These are phyloP conservation scores for Citropsis articulata DNA, from an alignment of 345 rosid genomes.

Conservation along the genomic window DNA sequence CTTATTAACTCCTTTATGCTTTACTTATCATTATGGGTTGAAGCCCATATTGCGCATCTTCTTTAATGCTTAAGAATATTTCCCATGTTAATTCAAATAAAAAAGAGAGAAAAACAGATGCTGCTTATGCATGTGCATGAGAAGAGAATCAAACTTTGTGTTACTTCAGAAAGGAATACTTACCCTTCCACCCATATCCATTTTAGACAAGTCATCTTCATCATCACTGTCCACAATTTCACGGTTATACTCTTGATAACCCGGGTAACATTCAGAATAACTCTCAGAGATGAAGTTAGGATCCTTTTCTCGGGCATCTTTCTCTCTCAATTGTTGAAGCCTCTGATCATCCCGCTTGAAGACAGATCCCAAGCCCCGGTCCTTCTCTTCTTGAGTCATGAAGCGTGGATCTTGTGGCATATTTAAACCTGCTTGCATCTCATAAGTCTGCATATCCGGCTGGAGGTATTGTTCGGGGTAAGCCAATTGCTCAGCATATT, in stretches of 20 bases:
- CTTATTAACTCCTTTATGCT: not conserved
- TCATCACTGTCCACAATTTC: slow-evolving; percentile 93
- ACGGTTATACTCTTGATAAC: slow-evolving; percentile 94
- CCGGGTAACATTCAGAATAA: slow-evolving; percentile 99
- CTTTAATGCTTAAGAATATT: not conserved
- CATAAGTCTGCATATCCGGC: slow-evolving; percentile 62
- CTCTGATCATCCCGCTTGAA: slow-evolving; percentile 97
- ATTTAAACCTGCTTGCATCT: slow-evolving; percentile 44
- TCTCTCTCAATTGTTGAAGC: slow-evolving; percentile 90
- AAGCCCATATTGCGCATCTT: not conserved
- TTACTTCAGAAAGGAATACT: slow-evolving; percentile 13
- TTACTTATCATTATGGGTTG: not conserved
- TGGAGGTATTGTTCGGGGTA: slow-evolving; percentile 83
- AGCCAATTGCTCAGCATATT: slow-evolving; percentile 78
- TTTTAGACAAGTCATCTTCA: slow-evolving; percentile 88
- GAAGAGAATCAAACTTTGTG: not conserved
- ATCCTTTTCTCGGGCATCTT: slow-evolving; percentile 90
- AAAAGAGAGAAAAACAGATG: not conserved
- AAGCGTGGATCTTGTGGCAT: slow-evolving; percentile 66
- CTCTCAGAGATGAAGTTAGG: slow-evolving; percentile 92
- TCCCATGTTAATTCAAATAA: not conserved
- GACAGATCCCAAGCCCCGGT: slow-evolving; percentile 94
- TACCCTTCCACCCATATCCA: slow-evolving; percentile 99
- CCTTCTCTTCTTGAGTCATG: slow-evolving; percentile 99
- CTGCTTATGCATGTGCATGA: not conserved